Percentiles rank a stretch among this genome's conserved stretches.
Conservation (phyloP, 208 protist genomes). For the Lotmaria passim region DNA sequence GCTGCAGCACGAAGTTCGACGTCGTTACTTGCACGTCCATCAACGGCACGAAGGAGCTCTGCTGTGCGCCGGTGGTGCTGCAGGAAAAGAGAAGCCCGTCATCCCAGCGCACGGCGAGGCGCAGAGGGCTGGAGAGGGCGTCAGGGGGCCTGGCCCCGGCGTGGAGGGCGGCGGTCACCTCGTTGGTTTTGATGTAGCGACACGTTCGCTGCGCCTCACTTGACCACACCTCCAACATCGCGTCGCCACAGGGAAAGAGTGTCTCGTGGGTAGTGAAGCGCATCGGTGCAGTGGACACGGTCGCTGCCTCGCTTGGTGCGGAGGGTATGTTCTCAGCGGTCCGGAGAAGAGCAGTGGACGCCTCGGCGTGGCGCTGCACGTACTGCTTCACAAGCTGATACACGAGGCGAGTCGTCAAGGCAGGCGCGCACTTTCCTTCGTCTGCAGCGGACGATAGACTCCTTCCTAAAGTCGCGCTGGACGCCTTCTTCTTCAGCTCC, state of each 20-base stretch:
- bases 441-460: background rate
- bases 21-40: slow-evolving; percentile 22
- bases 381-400: slow-evolving; percentile 20
- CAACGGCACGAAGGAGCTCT: slow-evolving; percentile 6
- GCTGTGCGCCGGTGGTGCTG: slow-evolving; percentile 10
- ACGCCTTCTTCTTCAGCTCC: background rate
- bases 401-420: slow-evolving; percentile 10
- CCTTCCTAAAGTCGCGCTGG: background rate
- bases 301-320: background rate
- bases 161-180: slow-evolving; percentile 69
- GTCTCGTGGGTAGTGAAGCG: slow-evolving; percentile 35
- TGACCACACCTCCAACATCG: slow-evolving; percentile 72
- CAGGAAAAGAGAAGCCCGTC: slow-evolving; percentile 75
- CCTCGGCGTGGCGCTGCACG: slow-evolving; percentile 18
- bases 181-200: slow-evolving; percentile 67
- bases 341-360: slow-evolving; percentile 12
- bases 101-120: slow-evolving; percentile 65
- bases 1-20: slow-evolving; percentile 24
- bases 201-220: slow-evolving; percentile 60
- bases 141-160: slow-evolving; percentile 21
- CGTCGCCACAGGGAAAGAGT: slow-evolving; percentile 35
- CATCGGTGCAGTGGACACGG: slow-evolving; percentile 14
- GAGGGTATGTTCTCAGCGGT: background rate
- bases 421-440: background rate
- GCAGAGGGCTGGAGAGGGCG: background rate